Base-by-base conservation (phyloP, 2,329 filamentous ascomycete species). In the Periconia digitata region DNA sequence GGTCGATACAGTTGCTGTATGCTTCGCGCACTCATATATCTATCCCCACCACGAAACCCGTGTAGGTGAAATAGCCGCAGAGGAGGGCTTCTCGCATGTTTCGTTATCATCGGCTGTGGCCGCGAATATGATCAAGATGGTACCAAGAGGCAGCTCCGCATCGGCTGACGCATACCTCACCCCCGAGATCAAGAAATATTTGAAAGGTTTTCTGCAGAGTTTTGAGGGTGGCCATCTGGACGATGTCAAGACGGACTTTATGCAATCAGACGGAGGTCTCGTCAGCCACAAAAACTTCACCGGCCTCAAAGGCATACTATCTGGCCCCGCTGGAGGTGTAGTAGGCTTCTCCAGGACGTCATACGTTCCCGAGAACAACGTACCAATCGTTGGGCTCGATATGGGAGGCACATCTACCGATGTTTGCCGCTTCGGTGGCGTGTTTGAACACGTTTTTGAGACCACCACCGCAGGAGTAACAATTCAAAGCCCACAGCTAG, bases 21-120 rank as follows among this genome's bases (percentile, higher is more conserved):
- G 89, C 58, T 74, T 95, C 45, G 90, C 95, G 84, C 90, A 95
- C 65, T 87, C 86, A 3, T 95, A 95, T 65, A 94, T 89, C 0
- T 95, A 88, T 63, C 89, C 89, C 1, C 82, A 88, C 44, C 90
- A 95, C 60, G 90, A 95, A 66, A 82, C 83, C 3, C 66, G 88
- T 39, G 78, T 95, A n/a, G 89, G 89, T 8, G 79, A 77, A 52
- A 72, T 95, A 39, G 90, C 90, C 1, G 77, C 75, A 46, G 85
- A 92, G 17, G 84, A 94, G 55, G 90, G 90, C 1, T 92, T 92
- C 64, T 88, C 94, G 67, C 32, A 41, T 16, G 84, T 95, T 53
- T 90, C 86, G 40, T 75, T 91, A 17, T 88, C 85, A 53, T 85
- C 89, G 58, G 82, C 87, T 69, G 76, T 90, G 35, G 37, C 24